Conservation (phyloP, 495 filamentous ascomycete species). For the Talaromyces thailandensis region DNA sequence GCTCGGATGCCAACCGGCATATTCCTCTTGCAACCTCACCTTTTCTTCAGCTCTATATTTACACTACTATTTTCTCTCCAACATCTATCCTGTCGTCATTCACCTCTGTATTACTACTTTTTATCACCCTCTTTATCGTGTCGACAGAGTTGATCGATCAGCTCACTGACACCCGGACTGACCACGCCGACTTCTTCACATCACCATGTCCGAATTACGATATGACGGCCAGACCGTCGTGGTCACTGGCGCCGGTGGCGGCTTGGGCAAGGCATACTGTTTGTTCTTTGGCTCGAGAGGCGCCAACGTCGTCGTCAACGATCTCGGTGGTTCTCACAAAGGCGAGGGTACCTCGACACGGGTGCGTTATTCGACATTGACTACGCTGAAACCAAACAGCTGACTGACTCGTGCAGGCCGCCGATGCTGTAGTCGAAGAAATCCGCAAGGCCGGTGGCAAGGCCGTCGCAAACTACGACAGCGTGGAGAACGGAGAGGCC, state of each 20-base stretch:
- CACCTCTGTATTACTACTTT: not conserved
- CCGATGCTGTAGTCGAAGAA: conserved; percentile 92
- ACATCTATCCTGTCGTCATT: not conserved
- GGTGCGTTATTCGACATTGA: conserved; percentile 35
- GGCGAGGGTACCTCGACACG: conserved; percentile 85
- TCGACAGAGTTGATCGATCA: not conserved
- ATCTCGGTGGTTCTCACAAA: conserved; percentile 88
- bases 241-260: conserved; percentile 93
- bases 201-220: conserved; percentile 66
- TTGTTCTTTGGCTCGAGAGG: conserved; percentile 86
- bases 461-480: conserved; percentile 97
- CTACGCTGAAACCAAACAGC: not conserved
- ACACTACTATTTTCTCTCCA: not conserved
- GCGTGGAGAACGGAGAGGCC: conserved; percentile 84
- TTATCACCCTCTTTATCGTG: not conserved
- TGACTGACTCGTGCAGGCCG: conserved; percentile 47
- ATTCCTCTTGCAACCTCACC: conserved; percentile 3
- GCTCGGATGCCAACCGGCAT: conserved; percentile 19
- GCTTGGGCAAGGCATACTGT: conserved; percentile 87
- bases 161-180: not conserved
- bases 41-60: conserved; percentile 16
- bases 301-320: conserved; percentile 95
- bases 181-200: not conserved
- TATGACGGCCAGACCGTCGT: conserved; percentile 96
- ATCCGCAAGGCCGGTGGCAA: conserved; percentile 89